Evolutionary conservation across 2,329 filamentous ascomycete species (phyloP).

Genomic region (Cladophialophora yegresii): DNA sequence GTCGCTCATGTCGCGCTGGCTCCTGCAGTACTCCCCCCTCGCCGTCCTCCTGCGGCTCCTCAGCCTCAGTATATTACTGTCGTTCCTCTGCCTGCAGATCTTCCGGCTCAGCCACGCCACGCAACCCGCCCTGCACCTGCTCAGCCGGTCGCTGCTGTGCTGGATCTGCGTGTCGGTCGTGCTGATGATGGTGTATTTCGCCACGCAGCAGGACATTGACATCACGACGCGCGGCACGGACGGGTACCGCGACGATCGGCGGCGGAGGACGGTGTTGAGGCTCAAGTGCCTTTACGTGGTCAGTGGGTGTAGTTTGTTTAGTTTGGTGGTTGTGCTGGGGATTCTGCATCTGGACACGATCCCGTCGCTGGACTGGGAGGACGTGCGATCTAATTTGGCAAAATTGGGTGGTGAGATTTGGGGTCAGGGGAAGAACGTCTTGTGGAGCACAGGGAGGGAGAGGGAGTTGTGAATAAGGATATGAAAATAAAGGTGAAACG

Average conservation of each 20-base stretch:
- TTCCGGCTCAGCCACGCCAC: constrained; percentile 32
- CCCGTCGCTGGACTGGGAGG: not conserved
- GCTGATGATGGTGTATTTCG: constrained; percentile 35
- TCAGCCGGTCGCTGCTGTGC: constrained; percentile 32
- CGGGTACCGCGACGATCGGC: constrained; percentile 31
- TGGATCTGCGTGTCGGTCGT: constrained; percentile 34
- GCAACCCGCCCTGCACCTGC: constrained; percentile 30
- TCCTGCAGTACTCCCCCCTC: constrained; percentile 76
- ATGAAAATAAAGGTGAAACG: not conserved
- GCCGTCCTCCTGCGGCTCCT: constrained; percentile 75
- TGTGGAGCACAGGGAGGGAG: not conserved
- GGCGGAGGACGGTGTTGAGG: constrained; percentile 30
- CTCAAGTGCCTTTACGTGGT: constrained; percentile 37
- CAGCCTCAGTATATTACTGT: constrained; percentile 34
- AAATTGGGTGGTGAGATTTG: not conserved
- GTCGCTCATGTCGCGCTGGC: constrained; percentile 51
- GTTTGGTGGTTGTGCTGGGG: constrained; percentile 25
- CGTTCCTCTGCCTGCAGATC: constrained; percentile 33
- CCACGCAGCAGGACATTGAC: constrained; percentile 34
- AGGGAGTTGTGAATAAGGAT: not conserved
- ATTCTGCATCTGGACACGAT: constrained; percentile 18
- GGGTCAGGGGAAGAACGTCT: not conserved
- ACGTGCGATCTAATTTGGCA: not conserved
- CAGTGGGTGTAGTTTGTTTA: constrained; percentile 33
- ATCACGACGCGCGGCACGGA: constrained; percentile 16